Percentiles rank a stretch among this genome's conserved stretches.
phyloP scores from a whole-genome alignment of 2,329 filamentous ascomycete genomes.

The Claviceps africana region DNA sequence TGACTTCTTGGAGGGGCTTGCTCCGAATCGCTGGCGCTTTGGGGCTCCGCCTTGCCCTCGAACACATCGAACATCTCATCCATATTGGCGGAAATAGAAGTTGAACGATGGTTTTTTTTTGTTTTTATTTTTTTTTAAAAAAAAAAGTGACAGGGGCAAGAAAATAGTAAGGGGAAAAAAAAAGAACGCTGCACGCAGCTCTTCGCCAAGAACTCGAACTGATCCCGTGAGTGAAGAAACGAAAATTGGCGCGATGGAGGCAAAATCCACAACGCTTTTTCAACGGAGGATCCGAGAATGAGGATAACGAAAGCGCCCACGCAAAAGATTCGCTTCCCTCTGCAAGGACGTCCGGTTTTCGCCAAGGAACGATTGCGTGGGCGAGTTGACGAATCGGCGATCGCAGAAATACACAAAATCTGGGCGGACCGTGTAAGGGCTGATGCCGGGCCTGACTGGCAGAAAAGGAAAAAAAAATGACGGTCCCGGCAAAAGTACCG shows the following conservation, averaged over 20 bases:
- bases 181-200: neutral
- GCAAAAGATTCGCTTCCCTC: conserved; percentile 7
- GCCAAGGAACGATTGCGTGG: neutral
- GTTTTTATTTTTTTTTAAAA: too few relatives aligned
- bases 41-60: conserved; percentile 41
- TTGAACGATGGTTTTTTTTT: neutral
- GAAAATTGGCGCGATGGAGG: neutral
- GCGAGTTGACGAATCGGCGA: conserved; percentile 3
- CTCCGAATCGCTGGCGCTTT: conserved; percentile 30
- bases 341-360: neutral
- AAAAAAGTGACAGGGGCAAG: too few relatives aligned
- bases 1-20: conserved; percentile 33
- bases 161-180: too few relatives aligned
- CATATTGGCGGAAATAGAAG: conserved; percentile 30
- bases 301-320: conserved; percentile 4
- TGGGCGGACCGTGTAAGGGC: neutral
- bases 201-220: neutral
- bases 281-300: neutral
- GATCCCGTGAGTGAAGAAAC: neutral
- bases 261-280: neutral
- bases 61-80: conserved; percentile 77
- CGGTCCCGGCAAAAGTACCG: neutral
- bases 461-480: conserved; percentile 15
- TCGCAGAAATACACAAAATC: conserved; percentile 1
- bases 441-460: conserved; percentile 6